Evolutionary conservation across 352 stramenopile genomes (phyloP), one percentile per base, ranked within the genome.

Genomic region (Pythium chondricola): DNA sequence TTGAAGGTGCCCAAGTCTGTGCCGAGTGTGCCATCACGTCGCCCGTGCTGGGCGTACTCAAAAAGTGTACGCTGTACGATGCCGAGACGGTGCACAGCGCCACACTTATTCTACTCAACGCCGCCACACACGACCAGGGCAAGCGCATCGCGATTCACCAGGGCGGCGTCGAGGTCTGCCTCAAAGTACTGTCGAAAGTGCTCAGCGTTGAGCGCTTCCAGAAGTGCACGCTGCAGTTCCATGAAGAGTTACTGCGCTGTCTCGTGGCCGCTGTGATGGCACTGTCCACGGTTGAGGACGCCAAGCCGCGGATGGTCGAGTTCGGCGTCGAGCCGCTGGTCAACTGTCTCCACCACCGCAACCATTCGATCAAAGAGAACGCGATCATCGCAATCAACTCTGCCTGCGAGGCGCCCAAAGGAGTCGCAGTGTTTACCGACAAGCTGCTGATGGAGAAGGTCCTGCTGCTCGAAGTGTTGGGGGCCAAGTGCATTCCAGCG

Each of bases 261-360:
- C 43, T 87, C 6, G 58, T 80, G 11, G 52, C 68, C 13, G 69
- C 76, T 2, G 55, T 88, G 43, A 87, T 91, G 80, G 60, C 61
- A n/a, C 55, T 91, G 4, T 83, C 76, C 2, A 86, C 74, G 0
- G 67, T 63, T 5, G 76, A 91, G 44, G 66, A 74, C 17, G 79
- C 79, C 40, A 91, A 88, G 48, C 61, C 74, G 18, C 68, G 66
- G 6, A 61, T 91, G 32, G 61, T 91, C 49, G 73, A 85, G 49
- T 80, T 78, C 30, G 79, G 73, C n/a, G 71, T 87, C 38, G 70
- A 85, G 46, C 72, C 74, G 30, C 58, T 91, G 4, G 63, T 66
- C 7, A 61, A 60, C 30, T 91, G 79, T 46, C 50, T 91, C 21
- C 67, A 67, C 21, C 71, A 88, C 48, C 44, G 48, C 6, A 71